Base-by-base conservation (phyloP, 2,329 filamentous ascomycete genomes). In the Fusarium sp. region DNA sequence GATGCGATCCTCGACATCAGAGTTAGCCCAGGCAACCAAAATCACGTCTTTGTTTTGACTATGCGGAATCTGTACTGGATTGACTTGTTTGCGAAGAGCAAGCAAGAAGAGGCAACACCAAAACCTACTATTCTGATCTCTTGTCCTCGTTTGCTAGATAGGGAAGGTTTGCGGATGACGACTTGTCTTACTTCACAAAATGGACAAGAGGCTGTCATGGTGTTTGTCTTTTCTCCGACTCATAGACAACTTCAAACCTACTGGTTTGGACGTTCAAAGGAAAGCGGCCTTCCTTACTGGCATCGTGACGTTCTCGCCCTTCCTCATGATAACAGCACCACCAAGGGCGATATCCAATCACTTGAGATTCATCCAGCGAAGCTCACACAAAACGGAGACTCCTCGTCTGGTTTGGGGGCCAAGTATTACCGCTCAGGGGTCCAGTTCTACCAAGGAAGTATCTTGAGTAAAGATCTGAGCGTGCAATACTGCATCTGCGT, bases 1-100 rank as follows among this genome's bases (percentile, higher is more conserved):
- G 81, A 83, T 51, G 72, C 67, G 17, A 85, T 93, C 47, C 75
- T 93, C 59, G 86, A 91, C 71, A 73, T 89, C 2, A 82, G 83
- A 65, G 71, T 77, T 10, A 86, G 86, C 59, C 83, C 84, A 1
- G 72, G 76, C 4, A 79, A 84, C 54, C 78, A 80, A 7, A 79
- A 81, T 26, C 83, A 87, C n/a, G 71, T 89, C 2, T 87, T 89
- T 58, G 78, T 92, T 11, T 78, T 92, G 44, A 92, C 89, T 2
- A 84, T 83, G 14, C 80, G 80, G 1, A 80, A 80, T 28, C 57
- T 91, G 1, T 79, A 84, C 34, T 82, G 86, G 79, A 68, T 88
- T n/a, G 79, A 84, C 47, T 72, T 86, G 15, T 76, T 70, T 50
- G 61, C 58, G 47, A 55, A 64, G 11, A 57, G 54, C 7, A 60